phyloP scores from a whole-genome alignment of 768 basidiomycete genomes.

The Mycena vulgaris region DNA sequence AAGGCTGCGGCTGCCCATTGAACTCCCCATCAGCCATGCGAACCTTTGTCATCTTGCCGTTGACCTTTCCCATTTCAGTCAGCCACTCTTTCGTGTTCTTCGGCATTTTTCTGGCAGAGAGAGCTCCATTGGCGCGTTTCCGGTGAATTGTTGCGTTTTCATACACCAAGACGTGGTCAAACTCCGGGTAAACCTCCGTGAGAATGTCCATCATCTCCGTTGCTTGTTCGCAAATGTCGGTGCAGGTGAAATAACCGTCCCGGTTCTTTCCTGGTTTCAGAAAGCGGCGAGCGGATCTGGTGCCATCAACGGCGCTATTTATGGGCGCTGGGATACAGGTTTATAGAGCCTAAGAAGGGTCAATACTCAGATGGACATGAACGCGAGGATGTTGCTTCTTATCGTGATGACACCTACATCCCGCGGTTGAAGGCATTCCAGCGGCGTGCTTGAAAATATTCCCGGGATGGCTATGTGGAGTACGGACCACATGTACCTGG shows the following conservation, averaged over 20 bases:
- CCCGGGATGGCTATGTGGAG: too few species aligned
- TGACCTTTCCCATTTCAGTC: conserved; percentile 1
- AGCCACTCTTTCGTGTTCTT: conserved; percentile 29
- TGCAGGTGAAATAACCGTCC: conserved; percentile 27
- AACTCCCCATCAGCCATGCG: background rate
- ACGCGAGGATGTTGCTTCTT: conserved; percentile 47
- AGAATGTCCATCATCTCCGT: conserved; percentile 43
- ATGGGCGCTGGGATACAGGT: conserved; percentile 39
- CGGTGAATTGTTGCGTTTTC: conserved; percentile 23
- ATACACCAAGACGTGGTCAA: conserved; percentile 36
- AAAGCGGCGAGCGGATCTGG: too few species aligned
- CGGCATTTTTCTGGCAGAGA: conserved; percentile 43
- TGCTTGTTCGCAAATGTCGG: conserved; percentile 23
- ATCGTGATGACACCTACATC: too few species aligned
- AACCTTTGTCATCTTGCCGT: background rate
- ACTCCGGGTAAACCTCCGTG: conserved; percentile 38
- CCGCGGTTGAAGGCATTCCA: too few species aligned
- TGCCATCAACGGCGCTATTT: too few species aligned
- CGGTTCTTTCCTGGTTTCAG: conserved; percentile 31
- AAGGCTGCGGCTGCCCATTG: background rate
- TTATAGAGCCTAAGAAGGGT: conserved; percentile 37
- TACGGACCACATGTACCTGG: too few species aligned
- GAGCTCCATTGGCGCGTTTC: conserved; percentile 41
- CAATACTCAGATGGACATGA: conserved; percentile 49
- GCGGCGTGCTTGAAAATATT: too few species aligned